Percentiles rank a stretch among this genome's conserved stretches.
These are phyloP conservation scores for Hirschfeldia incana DNA, from an alignment of 345 rosid species.

Conservation along the genomic window DNA sequence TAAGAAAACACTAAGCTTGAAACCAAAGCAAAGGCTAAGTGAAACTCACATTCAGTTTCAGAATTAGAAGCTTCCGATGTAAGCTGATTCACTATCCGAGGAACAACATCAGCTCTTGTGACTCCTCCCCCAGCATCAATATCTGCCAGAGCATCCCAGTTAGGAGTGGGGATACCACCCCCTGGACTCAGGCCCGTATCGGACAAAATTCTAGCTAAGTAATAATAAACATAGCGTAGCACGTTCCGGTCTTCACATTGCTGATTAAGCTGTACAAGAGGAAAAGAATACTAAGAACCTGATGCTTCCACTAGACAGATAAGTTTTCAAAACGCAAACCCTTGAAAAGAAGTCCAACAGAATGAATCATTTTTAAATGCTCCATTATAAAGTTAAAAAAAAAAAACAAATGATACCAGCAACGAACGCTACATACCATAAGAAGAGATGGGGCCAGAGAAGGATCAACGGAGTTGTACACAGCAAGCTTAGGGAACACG, in stretches of 20 bases:
- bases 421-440: conserved; percentile 56
- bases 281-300: conserved; percentile 10
- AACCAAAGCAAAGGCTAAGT: not conserved
- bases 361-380: not conserved
- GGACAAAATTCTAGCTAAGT: conserved; percentile 93
- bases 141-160: conserved; percentile 99
- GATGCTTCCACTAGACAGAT: conserved; percentile 18
- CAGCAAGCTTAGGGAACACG: conserved; percentile 97
- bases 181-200: conserved; percentile 90
- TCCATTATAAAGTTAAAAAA: conserved; percentile 6
- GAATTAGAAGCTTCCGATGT: conserved; percentile 73
- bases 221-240: conserved; percentile 95
- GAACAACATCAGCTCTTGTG: conserved; percentile 97
- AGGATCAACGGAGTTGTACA: conserved; percentile 97
- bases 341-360: not conserved
- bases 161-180: conserved; percentile 99
- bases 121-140: conserved; percentile 98
- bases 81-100: conserved; percentile 78
- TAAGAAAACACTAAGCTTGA: conserved; percentile 17
- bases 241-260: conserved; percentile 94
- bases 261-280: conserved; percentile 75
- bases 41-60: conserved; percentile 72
- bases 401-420: not conserved
- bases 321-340: conserved; percentile 11
- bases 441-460: conserved; percentile 99